Base-by-base conservation (phyloP, 495 filamentous ascomycete genomes). In the Xylaria grammica region DNA sequence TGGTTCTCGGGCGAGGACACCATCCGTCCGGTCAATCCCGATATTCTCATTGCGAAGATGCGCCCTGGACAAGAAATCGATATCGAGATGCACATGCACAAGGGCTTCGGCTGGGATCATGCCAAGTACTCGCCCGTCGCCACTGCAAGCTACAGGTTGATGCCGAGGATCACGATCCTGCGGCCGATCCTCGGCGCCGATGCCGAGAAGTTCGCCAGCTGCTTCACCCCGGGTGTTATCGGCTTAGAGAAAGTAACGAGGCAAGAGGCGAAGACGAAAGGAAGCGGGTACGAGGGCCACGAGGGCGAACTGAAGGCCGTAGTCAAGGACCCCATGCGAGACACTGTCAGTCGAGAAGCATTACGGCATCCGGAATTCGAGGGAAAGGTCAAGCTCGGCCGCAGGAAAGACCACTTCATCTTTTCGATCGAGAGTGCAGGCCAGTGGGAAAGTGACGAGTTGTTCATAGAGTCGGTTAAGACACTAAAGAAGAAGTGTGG, bases 101-200 rank as follows among this genome's bases (percentile, higher is more conserved):
- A 97, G 77, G 96, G 96, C 26, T 89, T 95, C 59, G 96, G 96
- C 17, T 89, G 88, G 61, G 95, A 98, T 78, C 96, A 99, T 77
- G 91, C 96, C 51, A 99, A 99, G 74, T 99, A 94, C 82, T 96
- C 92, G 1, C 96, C 96, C 29, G 96, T 99, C 20, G 94, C 94
- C 4, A 97, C 96, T 0, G 94, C 95, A 9, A 88, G 88, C 42
- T 99, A 99, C 79, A 86, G 96, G 19, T 83, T 99, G 9, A 73
- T 99, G 67, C 96, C 96, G 1, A 85, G 87, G 50, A 98, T 99
- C 72, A 81, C 84, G 20, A 97, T 98, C 69, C 73, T 80, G 44
- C 80, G 82, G 62, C 94, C 96, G 19, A 97, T 99, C 56, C 71
- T 95, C 1, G 95, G 94, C 6, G 81, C 80, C 1, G 92, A 97